phyloP scores from a whole-genome alignment of 2,329 filamentous ascomycete genomes.

The Fusarium falciforme region DNA sequence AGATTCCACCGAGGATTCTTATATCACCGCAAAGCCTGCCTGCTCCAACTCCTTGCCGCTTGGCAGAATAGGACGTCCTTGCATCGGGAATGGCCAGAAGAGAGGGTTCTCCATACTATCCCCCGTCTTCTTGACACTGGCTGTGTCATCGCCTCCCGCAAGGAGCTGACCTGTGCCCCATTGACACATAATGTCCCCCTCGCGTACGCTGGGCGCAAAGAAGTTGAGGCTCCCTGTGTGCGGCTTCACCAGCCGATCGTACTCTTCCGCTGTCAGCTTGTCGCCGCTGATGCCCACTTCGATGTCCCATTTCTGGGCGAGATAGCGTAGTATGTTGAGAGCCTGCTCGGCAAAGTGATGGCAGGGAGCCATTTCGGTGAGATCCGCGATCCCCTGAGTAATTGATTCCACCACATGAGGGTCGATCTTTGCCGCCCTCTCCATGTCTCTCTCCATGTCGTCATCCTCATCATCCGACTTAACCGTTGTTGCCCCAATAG shows the following conservation, averaged over 20 bases:
- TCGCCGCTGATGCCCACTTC: constrained; percentile 57
- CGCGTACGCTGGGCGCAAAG: constrained; percentile 62
- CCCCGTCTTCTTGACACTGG: constrained; percentile 42
- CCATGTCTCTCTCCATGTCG: constrained; percentile 49
- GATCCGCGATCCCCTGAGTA: constrained; percentile 65
- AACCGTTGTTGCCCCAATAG: constrained; percentile 57
- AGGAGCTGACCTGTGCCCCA: constrained; percentile 52
- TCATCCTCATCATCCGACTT: constrained; percentile 35
- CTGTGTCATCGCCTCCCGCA: constrained; percentile 22
- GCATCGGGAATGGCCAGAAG: constrained; percentile 72
- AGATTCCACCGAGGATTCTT: not conserved
- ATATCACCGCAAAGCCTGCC: constrained; percentile 61
- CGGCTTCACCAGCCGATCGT: constrained; percentile 58
- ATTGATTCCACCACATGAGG: constrained; percentile 59
- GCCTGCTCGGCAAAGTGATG: constrained; percentile 72
- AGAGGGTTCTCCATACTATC: constrained; percentile 63
- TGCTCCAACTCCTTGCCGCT: constrained; percentile 59
- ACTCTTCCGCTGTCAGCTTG: constrained; percentile 49
- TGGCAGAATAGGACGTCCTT: constrained; percentile 66
- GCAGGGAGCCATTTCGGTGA: constrained; percentile 71
- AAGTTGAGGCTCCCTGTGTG: constrained; percentile 67
- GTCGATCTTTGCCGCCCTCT: constrained; percentile 51
- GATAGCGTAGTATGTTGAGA: constrained; percentile 67
- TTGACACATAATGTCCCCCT: constrained; percentile 60
- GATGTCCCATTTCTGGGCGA: constrained; percentile 70